These are phyloP conservation scores for Gloeopeniophorella convolvens DNA, from an alignment of 768 basidiomycete genomes.

Conservation along the genomic window DNA sequence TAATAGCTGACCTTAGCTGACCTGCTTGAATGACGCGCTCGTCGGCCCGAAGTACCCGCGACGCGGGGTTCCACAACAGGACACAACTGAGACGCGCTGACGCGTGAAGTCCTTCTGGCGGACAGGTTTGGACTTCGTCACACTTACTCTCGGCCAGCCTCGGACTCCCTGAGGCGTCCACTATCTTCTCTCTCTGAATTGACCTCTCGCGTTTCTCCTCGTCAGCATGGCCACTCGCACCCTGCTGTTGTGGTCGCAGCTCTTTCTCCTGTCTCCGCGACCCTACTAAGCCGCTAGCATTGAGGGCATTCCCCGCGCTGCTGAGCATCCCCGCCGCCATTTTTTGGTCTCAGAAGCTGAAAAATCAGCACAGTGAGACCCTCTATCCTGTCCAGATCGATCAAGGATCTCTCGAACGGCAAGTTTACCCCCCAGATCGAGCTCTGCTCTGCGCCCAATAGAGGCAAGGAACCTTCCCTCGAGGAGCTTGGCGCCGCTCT, in stretches of 20 bases:
- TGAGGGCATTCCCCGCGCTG: conserved; percentile 88
- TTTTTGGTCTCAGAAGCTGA: conserved; percentile 96
- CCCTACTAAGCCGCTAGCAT: conserved; percentile 51
- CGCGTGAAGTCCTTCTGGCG: no score
- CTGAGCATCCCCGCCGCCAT: conserved; percentile 82
- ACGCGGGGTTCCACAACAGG: no score
- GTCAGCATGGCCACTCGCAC: no score
- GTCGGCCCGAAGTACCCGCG: no score
- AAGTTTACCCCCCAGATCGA: conserved; percentile 98
- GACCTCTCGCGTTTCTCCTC: no score
- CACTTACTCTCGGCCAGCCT: no score
- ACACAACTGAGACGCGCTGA: no score
- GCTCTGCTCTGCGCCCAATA: conserved; percentile 92
- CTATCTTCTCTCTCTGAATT: no score
- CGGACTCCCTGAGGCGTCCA: no score
- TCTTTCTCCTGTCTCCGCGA: conserved; percentile 38
- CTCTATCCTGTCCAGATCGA: conserved; percentile 87
- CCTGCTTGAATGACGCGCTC: no score
- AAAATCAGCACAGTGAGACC: conserved; percentile 88
- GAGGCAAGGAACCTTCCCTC: conserved; percentile 94
- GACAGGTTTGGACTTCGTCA: no score
- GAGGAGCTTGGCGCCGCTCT: conserved; percentile 91
- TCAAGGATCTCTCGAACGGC: conserved; percentile 97
- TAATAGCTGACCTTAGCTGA: no score
- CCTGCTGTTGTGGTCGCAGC: conserved; percentile 34